Conservation (phyloP, 73 alveolate genomes). For the Stentor coeruleus region DNA sequence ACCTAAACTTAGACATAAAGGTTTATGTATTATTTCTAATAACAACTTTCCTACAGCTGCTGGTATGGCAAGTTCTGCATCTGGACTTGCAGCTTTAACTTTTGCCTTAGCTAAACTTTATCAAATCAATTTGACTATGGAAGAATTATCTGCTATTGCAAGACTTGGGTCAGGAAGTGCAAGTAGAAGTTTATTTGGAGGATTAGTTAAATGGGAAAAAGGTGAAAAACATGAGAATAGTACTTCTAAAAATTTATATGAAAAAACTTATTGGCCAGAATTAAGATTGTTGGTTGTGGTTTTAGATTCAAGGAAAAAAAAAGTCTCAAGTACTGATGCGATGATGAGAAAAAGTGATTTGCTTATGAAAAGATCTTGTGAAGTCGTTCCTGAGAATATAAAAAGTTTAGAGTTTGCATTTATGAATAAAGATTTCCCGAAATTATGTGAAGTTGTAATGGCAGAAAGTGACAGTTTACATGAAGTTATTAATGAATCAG, state of each 20-base stretch:
- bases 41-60: conserved; percentile 89
- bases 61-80: conserved; percentile 85
- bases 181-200: conserved; percentile 78
- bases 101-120: conserved; percentile 53
- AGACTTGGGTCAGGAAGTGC: conserved; percentile 94
- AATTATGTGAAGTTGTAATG: conserved; percentile 62
- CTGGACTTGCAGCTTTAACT: conserved; percentile 79
- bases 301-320: conserved; percentile 62
- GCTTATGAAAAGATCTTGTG: conserved; percentile 49
- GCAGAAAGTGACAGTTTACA: conserved; percentile 69
- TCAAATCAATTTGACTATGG: conserved; percentile 49
- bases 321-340: conserved; percentile 72
- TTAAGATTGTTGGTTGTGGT: conserved; percentile 51
- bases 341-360: conserved; percentile 65
- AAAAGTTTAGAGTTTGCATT: conserved; percentile 61
- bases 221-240: conserved; percentile 58
- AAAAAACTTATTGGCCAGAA: conserved; percentile 58
- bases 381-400: conserved; percentile 54
- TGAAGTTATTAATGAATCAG: conserved; percentile 47
- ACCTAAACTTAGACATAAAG: conserved; percentile 36
- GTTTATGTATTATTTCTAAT: conserved; percentile 48
- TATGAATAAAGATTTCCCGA: conserved; percentile 51
- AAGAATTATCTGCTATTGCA: conserved; percentile 62
- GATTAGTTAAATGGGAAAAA: conserved; percentile 79
- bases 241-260: conserved; percentile 56